Percentiles rank a stretch among this genome's conserved stretches.
phyloP scores from a whole-genome alignment of 441 rosid species.

The Oxalis stricta region DNA sequence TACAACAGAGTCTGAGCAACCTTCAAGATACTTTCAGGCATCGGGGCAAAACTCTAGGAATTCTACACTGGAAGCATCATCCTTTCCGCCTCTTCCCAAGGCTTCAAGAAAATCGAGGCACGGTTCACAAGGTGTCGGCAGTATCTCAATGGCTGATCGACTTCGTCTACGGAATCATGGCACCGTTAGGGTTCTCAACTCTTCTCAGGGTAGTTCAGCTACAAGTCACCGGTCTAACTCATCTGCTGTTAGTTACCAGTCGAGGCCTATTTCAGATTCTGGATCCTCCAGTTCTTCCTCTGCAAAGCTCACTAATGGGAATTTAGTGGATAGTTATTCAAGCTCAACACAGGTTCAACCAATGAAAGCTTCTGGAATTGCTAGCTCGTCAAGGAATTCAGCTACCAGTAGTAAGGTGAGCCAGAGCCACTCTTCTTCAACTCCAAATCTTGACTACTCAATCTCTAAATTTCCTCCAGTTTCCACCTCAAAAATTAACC shows the following conservation, averaged over 20 bases:
- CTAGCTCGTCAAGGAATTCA: slow-evolving; percentile 17
- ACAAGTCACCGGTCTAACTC: slow-evolving; percentile 8
- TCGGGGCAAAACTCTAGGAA: slow-evolving; percentile 9
- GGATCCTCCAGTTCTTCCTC: slow-evolving; percentile 4
- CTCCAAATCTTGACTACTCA: slow-evolving; percentile 13
- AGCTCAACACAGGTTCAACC: slow-evolving; percentile 9
- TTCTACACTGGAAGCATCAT: slow-evolving; percentile 12
- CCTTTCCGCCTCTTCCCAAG: slow-evolving; percentile 24
- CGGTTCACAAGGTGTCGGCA: slow-evolving; percentile 7
- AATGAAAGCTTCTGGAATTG: slow-evolving; percentile 3
- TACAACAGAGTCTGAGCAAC: slow-evolving; percentile 11
- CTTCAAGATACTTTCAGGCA: slow-evolving; percentile 15
- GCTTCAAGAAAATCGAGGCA: slow-evolving; percentile 9
- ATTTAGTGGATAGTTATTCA: slow-evolving; percentile 10
- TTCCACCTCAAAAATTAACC: slow-evolving; percentile 10
- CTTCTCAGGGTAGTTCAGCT: slow-evolving; percentile 16
- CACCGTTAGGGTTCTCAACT: slow-evolving; percentile 11
- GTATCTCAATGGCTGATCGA: slow-evolving; percentile 23
- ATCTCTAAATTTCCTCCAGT: slow-evolving; percentile 16
- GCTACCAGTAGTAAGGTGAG: slow-evolving; percentile 11
- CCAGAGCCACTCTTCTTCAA: slow-evolving; percentile 11
- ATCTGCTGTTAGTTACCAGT: slow-evolving; percentile 6
- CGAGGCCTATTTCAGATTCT: slow-evolving; percentile 3
- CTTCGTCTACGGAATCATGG: slow-evolving; percentile 9
- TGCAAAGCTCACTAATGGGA: slow-evolving; percentile 6